Conservation (phyloP, 23 red algal species). For the Rhodosorus marinus region DNA sequence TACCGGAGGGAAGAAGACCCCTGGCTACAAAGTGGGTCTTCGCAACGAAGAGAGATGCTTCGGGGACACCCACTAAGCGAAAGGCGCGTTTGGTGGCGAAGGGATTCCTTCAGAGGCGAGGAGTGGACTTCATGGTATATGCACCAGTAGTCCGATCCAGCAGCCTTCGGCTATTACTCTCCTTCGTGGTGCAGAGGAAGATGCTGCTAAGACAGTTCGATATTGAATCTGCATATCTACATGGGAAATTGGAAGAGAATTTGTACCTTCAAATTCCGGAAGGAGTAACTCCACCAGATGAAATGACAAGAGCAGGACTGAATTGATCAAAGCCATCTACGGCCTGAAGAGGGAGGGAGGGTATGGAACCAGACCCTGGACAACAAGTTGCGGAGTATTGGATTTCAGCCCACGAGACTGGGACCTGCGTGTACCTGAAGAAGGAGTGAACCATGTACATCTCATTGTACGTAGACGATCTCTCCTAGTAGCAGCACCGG, state of each 20-base stretch:
- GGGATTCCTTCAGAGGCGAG: conserved; percentile 3
- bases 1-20: conserved; percentile 1
- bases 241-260: conserved; percentile 7
- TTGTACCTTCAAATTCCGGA: background rate
- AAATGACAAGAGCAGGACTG: background rate
- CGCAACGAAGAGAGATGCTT: background rate
- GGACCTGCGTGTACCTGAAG: conserved; percentile 1
- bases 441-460: background rate
- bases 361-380: background rate
- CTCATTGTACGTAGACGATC: conserved; percentile 9
- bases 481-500: no score
- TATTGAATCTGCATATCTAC: conserved; percentile 11
- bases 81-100: conserved; percentile 3
- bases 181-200: background rate
- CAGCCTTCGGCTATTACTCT: background rate
- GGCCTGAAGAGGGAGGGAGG: conserved; percentile 8
- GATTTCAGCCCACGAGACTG: background rate
- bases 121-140: conserved; percentile 6
- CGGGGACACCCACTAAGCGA: background rate
- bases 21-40: conserved; percentile 4
- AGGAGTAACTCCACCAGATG: background rate
- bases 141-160: conserved; percentile 1
- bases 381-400: background rate
- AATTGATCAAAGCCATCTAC: conserved; percentile 11
- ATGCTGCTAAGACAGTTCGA: conserved; percentile 2